Base-by-base conservation (phyloP, 73 alveolate species). In the Stentor coeruleus region DNA sequence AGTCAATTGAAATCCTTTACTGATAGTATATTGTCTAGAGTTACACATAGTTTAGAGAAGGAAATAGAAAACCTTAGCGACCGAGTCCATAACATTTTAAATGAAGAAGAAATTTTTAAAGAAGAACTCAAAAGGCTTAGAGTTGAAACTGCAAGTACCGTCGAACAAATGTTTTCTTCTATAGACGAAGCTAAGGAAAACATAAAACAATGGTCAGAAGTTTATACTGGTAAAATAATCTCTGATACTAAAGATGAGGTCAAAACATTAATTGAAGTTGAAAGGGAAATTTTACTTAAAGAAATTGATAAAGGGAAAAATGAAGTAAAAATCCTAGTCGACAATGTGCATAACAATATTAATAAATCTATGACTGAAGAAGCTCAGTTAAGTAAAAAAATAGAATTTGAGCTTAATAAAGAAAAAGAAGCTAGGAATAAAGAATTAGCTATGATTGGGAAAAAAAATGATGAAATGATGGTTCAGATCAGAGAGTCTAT, bases 101-200 rank as follows among this genome's bases (percentile, higher is more conserved):
- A 33, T 33, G 79, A 66, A 31, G 37, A 20, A 20, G 42, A 31
- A 33, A 20, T 20, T 33, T 20, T 66, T 20, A 66, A 31, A 31
- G 33, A 2, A 20, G 42, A 66, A 0, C 26, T 66, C 11, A 15
- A 26, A 26, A 66, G 15, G n/a, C 49, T 66, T 20, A 66, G 79
- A 31, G 37, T 1, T 66, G 42, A 66, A 20, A 20, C 37, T 26
- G 79, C 40, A 1, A 66, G 37, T 11, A 20, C 37, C 2, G n/a
- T 31, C 1, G 79, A 66, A 20, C 36, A 33, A 15, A 37, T 66
- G 42, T 66, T 66, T 33, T 1, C 79, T 66, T 37, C n/a, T 28
- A 66, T 66, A 26, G 79, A 66, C n/a, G 79, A 20, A 3, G 79
- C 79, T 1, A 66, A 66, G 37, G 79, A 66, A 31, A 20, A 20